Evolutionary conservation across 257 asterid genomes (phyloP), one percentile per base, ranked within the genome.

Genomic region (Pogostemon cablin): DNA sequence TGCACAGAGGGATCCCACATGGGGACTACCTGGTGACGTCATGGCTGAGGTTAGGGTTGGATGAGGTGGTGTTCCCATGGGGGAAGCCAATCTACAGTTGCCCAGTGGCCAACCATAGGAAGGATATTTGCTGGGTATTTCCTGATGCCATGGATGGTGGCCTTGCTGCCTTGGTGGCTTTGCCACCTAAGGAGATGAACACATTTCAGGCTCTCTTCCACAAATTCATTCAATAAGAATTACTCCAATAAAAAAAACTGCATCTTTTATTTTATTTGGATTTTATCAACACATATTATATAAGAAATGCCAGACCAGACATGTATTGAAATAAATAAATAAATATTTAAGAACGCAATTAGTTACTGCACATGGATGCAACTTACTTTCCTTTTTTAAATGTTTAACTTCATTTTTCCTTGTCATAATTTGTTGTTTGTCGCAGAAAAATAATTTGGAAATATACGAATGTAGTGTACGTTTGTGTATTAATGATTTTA

Each of bases 11-110:
- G 48, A 58, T 88, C 2, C 93, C 91, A 0, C 70, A 84, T 63
- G 96, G 89, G 0, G 96, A 88, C 50, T 85, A 83, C 25, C 40
- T 88, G 57, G 68, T 88, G 6, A 85, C 82, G 5, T 88, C 96
- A 1, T 88, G 96, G 96, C 73, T 90, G 80, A 75, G 78, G 37
- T 72, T 88, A 67, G 89, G 89, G 74, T 81, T 86, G 50, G 77
- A 80, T 32, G 69, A 76, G 11, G 75, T 80, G 57, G 85, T 60
- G 74, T 86, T 72, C 38, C 90, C 96, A 1, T 86, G 96, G 96
- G 96, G 92, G 0, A 83, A 83, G 37, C 86, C 92, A 0, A 61
- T 74, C 38, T 83, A 81, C 49, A 60, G 96, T 61, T 83, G 92
- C 39, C 90, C 95, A 0, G 85, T 88, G 55, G 88, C 74, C 42